These are phyloP conservation scores for Triticum timopheevii DNA, from an alignment of 176 grass and related monocot species.

Conservation along the genomic window DNA sequence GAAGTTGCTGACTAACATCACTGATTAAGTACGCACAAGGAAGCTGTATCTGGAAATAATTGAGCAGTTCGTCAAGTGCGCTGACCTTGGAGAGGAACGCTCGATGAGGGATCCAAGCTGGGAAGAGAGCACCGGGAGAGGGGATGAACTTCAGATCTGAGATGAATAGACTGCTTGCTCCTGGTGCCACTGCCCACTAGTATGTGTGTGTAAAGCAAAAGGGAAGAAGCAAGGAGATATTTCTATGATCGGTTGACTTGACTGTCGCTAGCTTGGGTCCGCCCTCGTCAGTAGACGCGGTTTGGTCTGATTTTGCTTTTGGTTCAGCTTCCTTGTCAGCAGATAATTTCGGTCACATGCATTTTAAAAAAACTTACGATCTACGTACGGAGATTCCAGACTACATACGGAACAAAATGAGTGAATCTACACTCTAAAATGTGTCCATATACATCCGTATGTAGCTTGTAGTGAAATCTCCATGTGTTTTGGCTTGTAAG, in stretches of 20 bases:
- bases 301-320: not conserved
- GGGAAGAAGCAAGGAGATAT: not conserved
- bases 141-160: not conserved
- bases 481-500: too few species aligned
- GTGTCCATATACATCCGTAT: too few species aligned
- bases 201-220: too few species aligned
- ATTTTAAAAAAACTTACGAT: too few species aligned
- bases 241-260: not conserved
- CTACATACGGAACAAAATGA: too few species aligned
- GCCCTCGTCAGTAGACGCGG: not conserved
- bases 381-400: too few species aligned
- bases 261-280: not conserved
- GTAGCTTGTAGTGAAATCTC: too few species aligned
- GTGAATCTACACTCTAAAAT: too few species aligned
- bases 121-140: not conserved
- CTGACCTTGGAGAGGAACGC: not conserved
- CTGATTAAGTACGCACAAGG: not conserved
- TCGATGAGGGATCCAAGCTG: not conserved
- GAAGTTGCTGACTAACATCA: not conserved
- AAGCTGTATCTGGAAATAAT: not conserved
- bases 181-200: not conserved
- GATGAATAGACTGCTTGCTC: not conserved
- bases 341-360: too few species aligned
- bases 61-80: not conserved
- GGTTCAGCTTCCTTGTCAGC: not conserved